These are phyloP conservation scores for Phytophthora chlamydospora DNA, from an alignment of 352 stramenopile species.

Conservation along the genomic window DNA sequence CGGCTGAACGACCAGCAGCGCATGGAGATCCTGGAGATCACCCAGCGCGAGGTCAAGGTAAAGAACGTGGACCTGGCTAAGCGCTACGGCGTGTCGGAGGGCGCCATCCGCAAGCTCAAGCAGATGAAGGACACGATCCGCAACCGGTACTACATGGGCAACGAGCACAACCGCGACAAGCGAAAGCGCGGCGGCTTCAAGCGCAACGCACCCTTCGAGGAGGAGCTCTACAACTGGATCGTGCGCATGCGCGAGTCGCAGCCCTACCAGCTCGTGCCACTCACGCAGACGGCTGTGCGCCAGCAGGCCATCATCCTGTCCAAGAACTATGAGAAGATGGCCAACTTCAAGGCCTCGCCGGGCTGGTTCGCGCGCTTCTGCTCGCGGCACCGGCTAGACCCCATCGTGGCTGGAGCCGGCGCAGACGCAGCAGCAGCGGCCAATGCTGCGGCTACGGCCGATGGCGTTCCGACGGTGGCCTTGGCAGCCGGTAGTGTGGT, in stretches of 20 bases:
- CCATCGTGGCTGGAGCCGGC: conserved; percentile 43
- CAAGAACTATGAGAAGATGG: conserved; percentile 88
- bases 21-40: conserved; percentile 90
- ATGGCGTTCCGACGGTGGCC: conserved; percentile 13
- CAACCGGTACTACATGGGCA: conserved; percentile 82
- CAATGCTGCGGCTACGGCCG: neutral
- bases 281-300: conserved; percentile 84
- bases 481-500: conserved; percentile 12
- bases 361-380: conserved; percentile 91
- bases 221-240: conserved; percentile 90
- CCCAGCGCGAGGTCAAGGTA: conserved; percentile 80
- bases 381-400: conserved; percentile 81
- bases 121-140: conserved; percentile 88
- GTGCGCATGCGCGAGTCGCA: conserved; percentile 80
- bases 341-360: conserved; percentile 85
- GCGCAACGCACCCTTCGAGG: conserved; percentile 84
- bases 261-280: conserved; percentile 83
- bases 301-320: conserved; percentile 85
- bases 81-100: conserved; percentile 85
- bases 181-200: conserved; percentile 85
- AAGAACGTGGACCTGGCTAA: conserved; percentile 89
- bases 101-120: conserved; percentile 89
- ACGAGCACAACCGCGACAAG: conserved; percentile 88
- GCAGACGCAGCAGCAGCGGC: conserved; percentile 2
- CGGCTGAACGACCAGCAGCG: conserved; percentile 89